These are phyloP conservation scores for Cryptosporidium ryanae DNA, from an alignment of 169 alveolate species.

Conservation along the genomic window DNA sequence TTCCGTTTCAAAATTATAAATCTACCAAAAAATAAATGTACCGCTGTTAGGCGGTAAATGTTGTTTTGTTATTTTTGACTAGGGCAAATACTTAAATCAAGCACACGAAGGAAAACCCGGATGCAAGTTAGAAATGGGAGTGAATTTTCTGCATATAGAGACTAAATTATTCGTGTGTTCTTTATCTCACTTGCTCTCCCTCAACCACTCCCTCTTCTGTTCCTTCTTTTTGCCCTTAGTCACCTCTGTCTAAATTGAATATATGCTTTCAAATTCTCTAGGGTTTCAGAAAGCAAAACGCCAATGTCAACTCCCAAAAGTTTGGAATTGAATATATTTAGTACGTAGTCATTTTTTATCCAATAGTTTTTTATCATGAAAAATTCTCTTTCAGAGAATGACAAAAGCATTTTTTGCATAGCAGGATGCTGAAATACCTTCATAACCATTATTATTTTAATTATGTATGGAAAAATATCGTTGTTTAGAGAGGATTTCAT, in stretches of 20 bases:
- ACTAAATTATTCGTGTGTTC: no score
- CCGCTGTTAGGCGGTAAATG: no score
- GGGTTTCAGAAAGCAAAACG: constrained; percentile 12
- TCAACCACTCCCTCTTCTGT: no score
- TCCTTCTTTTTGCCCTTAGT: no score
- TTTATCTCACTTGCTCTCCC: no score
- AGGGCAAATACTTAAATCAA: not conserved
- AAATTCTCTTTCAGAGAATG: constrained; percentile 46
- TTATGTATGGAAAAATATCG: constrained; percentile 24
- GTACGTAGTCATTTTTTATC: constrained; percentile 22
- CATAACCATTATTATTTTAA: constrained; percentile 8
- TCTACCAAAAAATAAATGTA: no score
- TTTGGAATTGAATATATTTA: constrained; percentile 2
- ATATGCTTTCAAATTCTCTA: constrained; percentile 7
- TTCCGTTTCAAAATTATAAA: no score
- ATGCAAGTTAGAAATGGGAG: no score
- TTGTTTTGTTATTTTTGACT: no score
- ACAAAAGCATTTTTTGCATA: constrained; percentile 10
- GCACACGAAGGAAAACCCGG: no score
- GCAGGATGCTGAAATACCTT: constrained; percentile 58
- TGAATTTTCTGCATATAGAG: no score
- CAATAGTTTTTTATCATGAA: constrained; percentile 17
- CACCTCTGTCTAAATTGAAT: constrained; percentile 3
- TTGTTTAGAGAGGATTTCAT: not conserved
- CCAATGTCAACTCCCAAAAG: constrained; percentile 4